Base-by-base conservation (phyloP, 2,329 filamentous ascomycete genomes). In the Alternaria sp. region DNA sequence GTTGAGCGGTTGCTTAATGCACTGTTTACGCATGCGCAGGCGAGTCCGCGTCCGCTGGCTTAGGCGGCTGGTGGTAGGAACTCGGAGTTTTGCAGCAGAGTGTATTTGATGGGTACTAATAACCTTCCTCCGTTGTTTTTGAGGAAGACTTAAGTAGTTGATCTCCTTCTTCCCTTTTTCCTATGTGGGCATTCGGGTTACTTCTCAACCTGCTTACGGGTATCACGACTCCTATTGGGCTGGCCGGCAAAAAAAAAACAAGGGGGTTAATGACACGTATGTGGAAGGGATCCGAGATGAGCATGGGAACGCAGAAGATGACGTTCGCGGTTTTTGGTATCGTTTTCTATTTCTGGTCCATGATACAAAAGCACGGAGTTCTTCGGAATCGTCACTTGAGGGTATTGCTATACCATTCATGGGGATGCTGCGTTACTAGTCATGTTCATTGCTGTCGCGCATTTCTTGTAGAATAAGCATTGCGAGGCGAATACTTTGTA, bases 1-100 rank as follows among this genome's bases (percentile, higher is more conserved):
- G 81, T 83, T 65, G 80, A 82, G 71, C 78, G 78, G 28, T 73
- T 83, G 57, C 81, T 83, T 66, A 80, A 78, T 56, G 81, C 80
- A 51, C 71, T 83, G 46, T 82, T 83, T 64, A 78, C 80, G 30
- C 79, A 82, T 63, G 80, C 80, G 59, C 80, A 82, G 63, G 76
- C 81, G 60, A 85, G 83, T 74, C 84, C 84, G 54, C 70, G 70
- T 34, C 71, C 76, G 10, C 61, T 79, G 53, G 70, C 71, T 53
- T 78, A 75, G 64, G 57, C 49, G 34, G 54, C 48, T 48, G 46
- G 43, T 16, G 53, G 48, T n/a, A 28, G 8, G 16, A 52, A 49
- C 49, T 62, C 59, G 41, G 55, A 52, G 55, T 65, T 65, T 56
- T 63, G 46, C 34, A 61, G 54, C 51, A 57, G 65, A 63, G 65